Conservation (phyloP, 495 filamentous ascomycete genomes). For the Aspergillus egyptiacus region DNA sequence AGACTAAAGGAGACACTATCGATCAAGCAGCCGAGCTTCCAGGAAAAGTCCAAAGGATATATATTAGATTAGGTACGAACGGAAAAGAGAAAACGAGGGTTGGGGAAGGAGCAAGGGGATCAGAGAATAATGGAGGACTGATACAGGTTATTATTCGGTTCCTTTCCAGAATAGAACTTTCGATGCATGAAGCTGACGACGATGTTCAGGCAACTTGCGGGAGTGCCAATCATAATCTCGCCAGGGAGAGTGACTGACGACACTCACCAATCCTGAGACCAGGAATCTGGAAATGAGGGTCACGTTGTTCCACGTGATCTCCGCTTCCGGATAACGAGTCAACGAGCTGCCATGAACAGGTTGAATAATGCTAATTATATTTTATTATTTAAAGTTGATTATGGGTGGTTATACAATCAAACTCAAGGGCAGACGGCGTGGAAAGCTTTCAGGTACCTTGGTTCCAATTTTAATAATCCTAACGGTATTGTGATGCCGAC, state of each 20-base stretch:
- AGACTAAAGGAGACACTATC: constrained; percentile 15
- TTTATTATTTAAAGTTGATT: neutral
- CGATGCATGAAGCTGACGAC: constrained; percentile 1
- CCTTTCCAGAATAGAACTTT: constrained; percentile 3
- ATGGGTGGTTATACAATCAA: neutral
- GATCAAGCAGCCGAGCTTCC: constrained; percentile 2
- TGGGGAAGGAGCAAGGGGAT: constrained; percentile 2
- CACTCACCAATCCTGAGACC: too few species aligned
- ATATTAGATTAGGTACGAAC: neutral
- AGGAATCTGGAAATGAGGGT: too few species aligned
- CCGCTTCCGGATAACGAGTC: neutral
- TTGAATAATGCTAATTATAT: neutral
- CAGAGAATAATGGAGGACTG: neutral
- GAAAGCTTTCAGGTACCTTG: constrained; percentile 3
- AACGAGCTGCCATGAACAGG: neutral
- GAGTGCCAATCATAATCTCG: constrained; percentile 3
- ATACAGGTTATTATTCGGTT: neutral
- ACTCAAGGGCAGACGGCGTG: neutral
- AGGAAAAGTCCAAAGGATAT: neutral
- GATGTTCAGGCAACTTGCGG: neutral
- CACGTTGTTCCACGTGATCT: neutral
- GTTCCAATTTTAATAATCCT: neutral
- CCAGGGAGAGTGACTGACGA: neutral
- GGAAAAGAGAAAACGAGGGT: constrained; percentile 4
- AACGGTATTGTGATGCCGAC: constrained; percentile 3